These are phyloP conservation scores for Pseudocercospora ulei DNA, from an alignment of 2,329 filamentous ascomycete species.

Conservation along the genomic window DNA sequence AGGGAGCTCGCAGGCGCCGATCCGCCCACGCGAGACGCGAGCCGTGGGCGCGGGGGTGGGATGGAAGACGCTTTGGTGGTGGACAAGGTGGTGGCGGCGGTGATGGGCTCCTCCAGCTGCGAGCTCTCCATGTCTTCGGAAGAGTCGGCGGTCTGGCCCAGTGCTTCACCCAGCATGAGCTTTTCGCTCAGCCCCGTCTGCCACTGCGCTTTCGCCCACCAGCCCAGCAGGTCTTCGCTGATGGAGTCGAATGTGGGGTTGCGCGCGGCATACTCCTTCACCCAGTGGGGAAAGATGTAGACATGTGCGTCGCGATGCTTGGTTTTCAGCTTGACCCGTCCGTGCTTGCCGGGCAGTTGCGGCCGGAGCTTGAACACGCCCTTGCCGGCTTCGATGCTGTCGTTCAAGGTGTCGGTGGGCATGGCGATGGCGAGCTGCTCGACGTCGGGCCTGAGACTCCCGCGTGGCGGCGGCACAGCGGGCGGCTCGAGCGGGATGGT, in stretches of 20 bases:
- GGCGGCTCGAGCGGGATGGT: slow-evolving; percentile 57
- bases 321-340: slow-evolving; percentile 67
- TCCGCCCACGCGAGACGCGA: slow-evolving; percentile 33
- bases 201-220: slow-evolving; percentile 94
- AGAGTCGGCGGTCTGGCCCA: slow-evolving; percentile 40
- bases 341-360: slow-evolving; percentile 58
- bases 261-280: slow-evolving; percentile 68
- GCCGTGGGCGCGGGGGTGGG: slow-evolving; percentile 42
- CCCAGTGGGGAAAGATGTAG: slow-evolving; percentile 88
- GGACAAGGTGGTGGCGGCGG: slow-evolving; percentile 31
- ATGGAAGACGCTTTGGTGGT: slow-evolving; percentile 46
- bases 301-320: slow-evolving; percentile 85
- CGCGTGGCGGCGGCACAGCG: slow-evolving; percentile 50
- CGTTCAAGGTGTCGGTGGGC: slow-evolving; percentile 80
- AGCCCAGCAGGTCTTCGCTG: slow-evolving; percentile 82
- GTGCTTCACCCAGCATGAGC: slow-evolving; percentile 58
- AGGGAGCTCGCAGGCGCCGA: slow-evolving; percentile 10
- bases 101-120: slow-evolving; percentile 22
- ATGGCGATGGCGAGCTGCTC: slow-evolving; percentile 77
- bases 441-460: slow-evolving; percentile 57
- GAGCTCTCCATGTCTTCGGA: slow-evolving; percentile 27
- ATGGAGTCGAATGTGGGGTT: slow-evolving; percentile 81
- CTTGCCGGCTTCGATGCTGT: slow-evolving; percentile 66
- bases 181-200: slow-evolving; percentile 71
- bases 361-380: slow-evolving; percentile 62